These are phyloP conservation scores for Tubosaeta sp. DNA, from an alignment of 768 basidiomycete genomes.

Conservation along the genomic window DNA sequence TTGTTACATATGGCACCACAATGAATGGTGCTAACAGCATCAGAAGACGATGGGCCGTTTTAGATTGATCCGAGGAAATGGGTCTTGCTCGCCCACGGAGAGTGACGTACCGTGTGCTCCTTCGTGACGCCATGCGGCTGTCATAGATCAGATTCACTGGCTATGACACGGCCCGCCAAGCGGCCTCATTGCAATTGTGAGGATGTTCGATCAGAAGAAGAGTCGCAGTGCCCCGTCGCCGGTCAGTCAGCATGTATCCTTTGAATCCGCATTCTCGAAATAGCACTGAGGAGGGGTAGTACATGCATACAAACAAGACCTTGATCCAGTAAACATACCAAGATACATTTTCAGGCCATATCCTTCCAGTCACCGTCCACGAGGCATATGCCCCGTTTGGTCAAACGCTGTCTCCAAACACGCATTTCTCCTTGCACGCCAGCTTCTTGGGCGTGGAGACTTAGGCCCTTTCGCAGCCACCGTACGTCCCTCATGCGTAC, in stretches of 20 bases:
- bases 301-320: conserved; percentile 3
- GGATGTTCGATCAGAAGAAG: no score
- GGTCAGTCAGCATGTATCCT: conserved; percentile 4
- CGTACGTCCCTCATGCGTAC: conserved; percentile 65
- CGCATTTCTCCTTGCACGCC: conserved; percentile 81
- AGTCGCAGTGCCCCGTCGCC: no score
- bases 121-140: neutral
- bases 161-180: no score
- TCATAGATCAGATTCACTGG: neutral
- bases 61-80: neutral
- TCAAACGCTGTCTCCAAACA: conserved; percentile 64
- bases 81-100: neutral
- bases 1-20: no score
- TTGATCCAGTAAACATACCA: conserved; percentile 8
- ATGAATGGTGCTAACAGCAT: neutral
- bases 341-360: conserved; percentile 18
- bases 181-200: no score
- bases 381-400: conserved; percentile 52
- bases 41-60: neutral
- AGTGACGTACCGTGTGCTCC: neutral
- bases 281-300: conserved; percentile 3
- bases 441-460: conserved; percentile 58
- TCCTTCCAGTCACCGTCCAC: conserved; percentile 73
- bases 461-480: conserved; percentile 70
- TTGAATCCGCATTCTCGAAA: neutral